These are phyloP conservation scores for Kwoniella sp. DNA, from an alignment of 768 basidiomycete species.

Conservation along the genomic window DNA sequence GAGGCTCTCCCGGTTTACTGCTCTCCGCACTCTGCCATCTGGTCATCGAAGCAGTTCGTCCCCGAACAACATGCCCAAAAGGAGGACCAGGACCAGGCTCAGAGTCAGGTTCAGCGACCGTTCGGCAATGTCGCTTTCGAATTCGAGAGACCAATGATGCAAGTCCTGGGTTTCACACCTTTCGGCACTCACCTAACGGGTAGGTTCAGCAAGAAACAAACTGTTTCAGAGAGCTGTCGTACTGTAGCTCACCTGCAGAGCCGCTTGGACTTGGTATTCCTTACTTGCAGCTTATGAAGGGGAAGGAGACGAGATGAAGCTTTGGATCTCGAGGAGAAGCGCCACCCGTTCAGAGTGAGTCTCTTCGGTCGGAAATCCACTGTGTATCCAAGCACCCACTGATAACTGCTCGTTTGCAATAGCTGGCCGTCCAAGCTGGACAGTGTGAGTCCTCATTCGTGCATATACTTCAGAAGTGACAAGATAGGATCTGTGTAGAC, in stretches of 20 bases:
- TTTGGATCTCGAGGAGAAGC: constrained; percentile 88
- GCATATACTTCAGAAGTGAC: not conserved
- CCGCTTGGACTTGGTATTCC: no score
- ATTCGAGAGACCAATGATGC: constrained; percentile 85
- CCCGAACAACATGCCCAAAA: not conserved
- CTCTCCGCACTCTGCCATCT: constrained; percentile 31
- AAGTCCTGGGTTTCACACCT: constrained; percentile 83
- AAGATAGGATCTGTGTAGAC: not conserved
- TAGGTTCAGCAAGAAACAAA: no score
- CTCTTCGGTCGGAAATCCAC: no score
- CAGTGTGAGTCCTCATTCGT: constrained; percentile 64
- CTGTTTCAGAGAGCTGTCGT: no score
- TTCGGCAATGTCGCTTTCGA: constrained; percentile 66
- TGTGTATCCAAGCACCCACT: no score
- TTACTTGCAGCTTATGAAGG: constrained; percentile 48
- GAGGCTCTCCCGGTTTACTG: constrained; percentile 69
- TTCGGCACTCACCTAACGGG: constrained; percentile 87
- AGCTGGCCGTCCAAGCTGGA: constrained; percentile 85
- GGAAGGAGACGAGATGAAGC: constrained; percentile 58
- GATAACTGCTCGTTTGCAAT: constrained; percentile 48
- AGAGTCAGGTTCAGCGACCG: no score
- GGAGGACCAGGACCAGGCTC: no score
- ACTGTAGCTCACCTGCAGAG: not conserved
- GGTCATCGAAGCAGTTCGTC: not conserved
- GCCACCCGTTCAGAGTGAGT: constrained; percentile 83